Evolutionary conservation across 2,329 filamentous ascomycete species (phyloP).

Genomic region (Plectosphaerella plurivora): DNA sequence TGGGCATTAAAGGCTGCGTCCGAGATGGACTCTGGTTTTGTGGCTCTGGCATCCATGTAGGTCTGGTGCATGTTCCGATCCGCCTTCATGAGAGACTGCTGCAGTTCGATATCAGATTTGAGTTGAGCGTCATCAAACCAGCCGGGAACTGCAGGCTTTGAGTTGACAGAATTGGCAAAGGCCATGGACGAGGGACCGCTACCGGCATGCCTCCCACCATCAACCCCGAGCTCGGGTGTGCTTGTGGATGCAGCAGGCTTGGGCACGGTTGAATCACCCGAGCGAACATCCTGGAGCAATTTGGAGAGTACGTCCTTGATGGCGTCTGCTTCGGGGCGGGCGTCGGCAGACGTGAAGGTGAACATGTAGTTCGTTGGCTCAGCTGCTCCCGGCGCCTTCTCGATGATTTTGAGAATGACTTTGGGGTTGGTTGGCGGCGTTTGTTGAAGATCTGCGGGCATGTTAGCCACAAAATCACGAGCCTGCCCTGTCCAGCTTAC

Average conservation of each 20-base stretch:
- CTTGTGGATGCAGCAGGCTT: slow-evolving; percentile 35
- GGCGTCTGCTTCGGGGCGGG: slow-evolving; percentile 77
- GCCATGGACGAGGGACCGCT: slow-evolving; percentile 67
- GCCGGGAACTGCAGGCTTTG: slow-evolving; percentile 49
- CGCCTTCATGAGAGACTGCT: slow-evolving; percentile 82
- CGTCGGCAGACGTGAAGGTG: slow-evolving; percentile 77
- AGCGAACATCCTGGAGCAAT: slow-evolving; percentile 68
- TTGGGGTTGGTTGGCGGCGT: slow-evolving; percentile 84
- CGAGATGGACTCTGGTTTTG: slow-evolving; percentile 80
- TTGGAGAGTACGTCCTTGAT: slow-evolving; percentile 79
- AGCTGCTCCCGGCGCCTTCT: slow-evolving; percentile 54
- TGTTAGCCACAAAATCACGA: slow-evolving; percentile 8
- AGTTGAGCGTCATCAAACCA: slow-evolving; percentile 81
- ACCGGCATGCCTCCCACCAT: slow-evolving; percentile 16
- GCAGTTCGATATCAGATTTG: slow-evolving; percentile 73
- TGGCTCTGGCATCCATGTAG: slow-evolving; percentile 77
- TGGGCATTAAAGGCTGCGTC: slow-evolving; percentile 80
- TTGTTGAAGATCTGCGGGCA: slow-evolving; percentile 77
- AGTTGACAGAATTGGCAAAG: slow-evolving; percentile 65
- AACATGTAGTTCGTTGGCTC: slow-evolving; percentile 75
- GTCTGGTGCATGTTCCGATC: slow-evolving; percentile 73
- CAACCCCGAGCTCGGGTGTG: slow-evolving; percentile 20
- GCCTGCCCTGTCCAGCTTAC: slow-evolving; percentile 42
- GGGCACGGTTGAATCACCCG: slow-evolving; percentile 44
- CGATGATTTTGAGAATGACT: slow-evolving; percentile 91